A percentile compares a stretch with the other conserved stretches of the same genome.
Evolutionary conservation across 1,284 basidiomycete species (phyloP).

Genomic region (Rhodotorula sp.): DNA sequence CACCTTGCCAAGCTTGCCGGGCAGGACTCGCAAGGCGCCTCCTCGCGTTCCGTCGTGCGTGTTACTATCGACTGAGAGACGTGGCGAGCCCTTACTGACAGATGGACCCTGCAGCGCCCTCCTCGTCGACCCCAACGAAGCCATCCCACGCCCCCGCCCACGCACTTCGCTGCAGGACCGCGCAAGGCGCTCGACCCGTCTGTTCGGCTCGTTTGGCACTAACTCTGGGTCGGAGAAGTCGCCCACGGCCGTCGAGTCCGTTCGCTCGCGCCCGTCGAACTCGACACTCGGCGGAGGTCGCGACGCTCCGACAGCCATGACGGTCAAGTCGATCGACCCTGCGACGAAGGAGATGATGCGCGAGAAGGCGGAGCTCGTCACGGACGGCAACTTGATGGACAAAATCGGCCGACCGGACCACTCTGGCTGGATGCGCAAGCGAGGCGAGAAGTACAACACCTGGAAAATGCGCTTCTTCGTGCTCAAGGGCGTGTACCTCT

Average conservation of each 20-base stretch:
- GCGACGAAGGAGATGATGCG: slow-evolving; percentile 51
- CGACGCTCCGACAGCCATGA: slow-evolving; percentile 49
- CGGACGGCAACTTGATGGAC: slow-evolving; percentile 59
- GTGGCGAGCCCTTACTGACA: too few species aligned
- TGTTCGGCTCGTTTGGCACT: slow-evolving; percentile 30
- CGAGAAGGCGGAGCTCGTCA: slow-evolving; percentile 51
- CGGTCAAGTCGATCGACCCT: slow-evolving; percentile 40
- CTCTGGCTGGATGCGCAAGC: slow-evolving; percentile 92
- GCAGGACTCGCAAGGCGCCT: slow-evolving; percentile 33
- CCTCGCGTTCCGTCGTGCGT: slow-evolving; percentile 31
- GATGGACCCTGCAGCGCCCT: slow-evolving; percentile 4
- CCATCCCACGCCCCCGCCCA: slow-evolving; percentile 5
- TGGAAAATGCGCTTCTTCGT: slow-evolving; percentile 94
- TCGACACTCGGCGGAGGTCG: slow-evolving; percentile 43
- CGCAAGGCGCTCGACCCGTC: slow-evolving; percentile 33
- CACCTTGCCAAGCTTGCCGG: slow-evolving; percentile 18
- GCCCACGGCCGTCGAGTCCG: slow-evolving; percentile 6
- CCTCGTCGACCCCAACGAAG: slow-evolving; percentile 21
- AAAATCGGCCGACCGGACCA: slow-evolving; percentile 87
- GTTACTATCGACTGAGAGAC: too few species aligned
- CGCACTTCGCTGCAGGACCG: slow-evolving; percentile 21
- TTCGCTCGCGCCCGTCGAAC: slow-evolving; percentile 33
- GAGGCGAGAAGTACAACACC: slow-evolving; percentile 84
- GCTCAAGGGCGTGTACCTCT: slow-evolving; percentile 87
- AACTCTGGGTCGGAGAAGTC: slow-evolving; percentile 44